Percentiles rank a stretch among this genome's conserved stretches.
phyloP scores from a whole-genome alignment of 352 stramenopile genomes.

The Globisporangium yorkense region DNA sequence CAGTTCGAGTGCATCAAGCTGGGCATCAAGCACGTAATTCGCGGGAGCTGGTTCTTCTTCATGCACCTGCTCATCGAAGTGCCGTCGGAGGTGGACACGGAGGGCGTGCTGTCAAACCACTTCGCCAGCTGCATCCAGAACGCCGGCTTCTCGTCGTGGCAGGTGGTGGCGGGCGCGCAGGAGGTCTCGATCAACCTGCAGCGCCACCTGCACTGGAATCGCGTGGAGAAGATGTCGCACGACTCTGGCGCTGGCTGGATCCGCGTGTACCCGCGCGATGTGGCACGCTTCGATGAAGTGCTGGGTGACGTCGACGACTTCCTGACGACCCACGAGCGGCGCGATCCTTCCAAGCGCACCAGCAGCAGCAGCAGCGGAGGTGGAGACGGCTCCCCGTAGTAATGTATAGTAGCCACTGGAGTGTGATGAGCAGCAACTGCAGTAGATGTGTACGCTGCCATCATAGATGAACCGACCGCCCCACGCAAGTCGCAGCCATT shows the following conservation, averaged over 20 bases:
- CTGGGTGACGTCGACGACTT: constrained; percentile 70
- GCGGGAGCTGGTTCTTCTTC: constrained; percentile 80
- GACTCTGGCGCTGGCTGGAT: constrained; percentile 83
- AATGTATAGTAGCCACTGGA: not conserved
- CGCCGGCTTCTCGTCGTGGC: constrained; percentile 79
- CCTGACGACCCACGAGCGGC: constrained; percentile 44
- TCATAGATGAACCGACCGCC: not conserved
- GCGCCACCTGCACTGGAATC: constrained; percentile 84
- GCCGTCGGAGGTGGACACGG: constrained; percentile 36
- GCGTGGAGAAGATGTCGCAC: constrained; percentile 85
- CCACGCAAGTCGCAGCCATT: not conserved
- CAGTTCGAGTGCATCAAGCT: constrained; percentile 81
- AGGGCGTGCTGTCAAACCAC: constrained; percentile 49
- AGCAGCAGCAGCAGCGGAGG: not conserved
- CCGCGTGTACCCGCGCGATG: constrained; percentile 76
- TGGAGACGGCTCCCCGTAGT: not conserved
- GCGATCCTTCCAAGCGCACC: constrained; percentile 16
- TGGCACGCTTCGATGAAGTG: constrained; percentile 73
- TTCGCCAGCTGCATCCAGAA: constrained; percentile 79
- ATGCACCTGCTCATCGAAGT: constrained; percentile 81
- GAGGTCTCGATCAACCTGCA: constrained; percentile 87
- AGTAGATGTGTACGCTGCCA: not conserved
- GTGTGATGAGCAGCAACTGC: not conserved
- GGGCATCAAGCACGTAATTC: constrained; percentile 61
- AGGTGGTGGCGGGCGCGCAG: constrained; percentile 78